These are phyloP conservation scores for Lycium barbarum DNA, from an alignment of 257 asterid genomes.

Conservation along the genomic window DNA sequence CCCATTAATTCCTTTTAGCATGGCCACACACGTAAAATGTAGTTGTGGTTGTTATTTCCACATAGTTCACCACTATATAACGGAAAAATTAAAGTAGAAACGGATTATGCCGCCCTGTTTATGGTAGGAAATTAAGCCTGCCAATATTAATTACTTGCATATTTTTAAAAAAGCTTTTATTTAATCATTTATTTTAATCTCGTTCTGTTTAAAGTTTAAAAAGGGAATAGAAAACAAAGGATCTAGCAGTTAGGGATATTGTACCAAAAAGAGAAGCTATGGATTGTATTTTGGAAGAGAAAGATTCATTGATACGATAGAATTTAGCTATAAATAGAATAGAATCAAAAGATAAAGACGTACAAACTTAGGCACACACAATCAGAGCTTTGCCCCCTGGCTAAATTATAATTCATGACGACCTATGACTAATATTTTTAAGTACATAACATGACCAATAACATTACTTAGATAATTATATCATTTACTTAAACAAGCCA, in stretches of 20 bases:
- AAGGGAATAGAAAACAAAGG: not conserved
- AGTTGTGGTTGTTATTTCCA: not conserved
- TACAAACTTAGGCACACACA: constrained; percentile 22
- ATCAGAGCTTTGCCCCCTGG: not conserved
- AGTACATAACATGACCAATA: not conserved
- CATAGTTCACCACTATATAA: not conserved
- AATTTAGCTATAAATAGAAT: constrained; percentile 26
- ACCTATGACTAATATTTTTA: not conserved
- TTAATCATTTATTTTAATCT: not conserved
- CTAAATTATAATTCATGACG: not conserved
- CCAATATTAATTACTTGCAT: not conserved
- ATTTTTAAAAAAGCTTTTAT: not conserved
- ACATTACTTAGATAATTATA: not conserved
- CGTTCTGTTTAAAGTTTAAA: not conserved
- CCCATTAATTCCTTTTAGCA: not conserved
- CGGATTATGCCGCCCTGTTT: too few species aligned
- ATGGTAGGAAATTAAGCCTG: too few species aligned
- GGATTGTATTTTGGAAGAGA: not conserved
- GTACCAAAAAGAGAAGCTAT: not conserved
- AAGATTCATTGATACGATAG: not conserved
- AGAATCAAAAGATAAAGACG: not conserved
- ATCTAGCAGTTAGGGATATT: not conserved
- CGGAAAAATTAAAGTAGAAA: too few species aligned
- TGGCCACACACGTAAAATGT: not conserved
- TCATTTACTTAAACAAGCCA: not conserved